A percentile compares a stretch with the other conserved stretches of the same genome.
These are phyloP conservation scores for Leptomonas pyrrhocoris DNA, from an alignment of 208 protist genomes.

Conservation along the genomic window DNA sequence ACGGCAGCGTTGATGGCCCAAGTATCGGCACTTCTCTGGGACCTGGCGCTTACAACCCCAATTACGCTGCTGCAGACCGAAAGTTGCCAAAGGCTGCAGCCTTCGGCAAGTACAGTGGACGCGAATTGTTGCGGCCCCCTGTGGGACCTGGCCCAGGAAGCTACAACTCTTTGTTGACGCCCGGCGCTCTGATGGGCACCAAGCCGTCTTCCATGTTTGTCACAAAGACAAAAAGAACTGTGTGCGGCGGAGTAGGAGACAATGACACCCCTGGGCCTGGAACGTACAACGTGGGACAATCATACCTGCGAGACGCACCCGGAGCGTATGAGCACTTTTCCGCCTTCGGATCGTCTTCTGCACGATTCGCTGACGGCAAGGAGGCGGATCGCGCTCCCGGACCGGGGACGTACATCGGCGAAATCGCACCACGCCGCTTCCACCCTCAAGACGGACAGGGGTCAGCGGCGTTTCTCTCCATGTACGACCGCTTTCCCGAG, in stretches of 20 bases:
- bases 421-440: slow-evolving; percentile 73
- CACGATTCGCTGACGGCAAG: slow-evolving; percentile 38
- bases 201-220: slow-evolving; percentile 88
- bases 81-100: slow-evolving; percentile 45
- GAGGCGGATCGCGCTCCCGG: slow-evolving; percentile 48
- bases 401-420: slow-evolving; percentile 75
- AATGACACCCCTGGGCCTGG: slow-evolving; percentile 72
- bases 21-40: slow-evolving; percentile 12
- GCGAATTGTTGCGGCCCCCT: slow-evolving; percentile 27
- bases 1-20: background rate
- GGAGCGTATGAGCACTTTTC: slow-evolving; percentile 43
- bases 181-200: slow-evolving; percentile 32
- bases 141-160: slow-evolving; percentile 72
- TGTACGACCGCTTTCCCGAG: slow-evolving; percentile 47
- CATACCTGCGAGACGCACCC: background rate
- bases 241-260: slow-evolving; percentile 14
- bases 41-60: slow-evolving; percentile 66
- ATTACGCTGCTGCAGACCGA: slow-evolving; percentile 43
- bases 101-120: slow-evolving; percentile 69
- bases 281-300: slow-evolving; percentile 50
- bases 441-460: slow-evolving; percentile 22
- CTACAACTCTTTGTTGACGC: slow-evolving; percentile 48
- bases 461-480: slow-evolving; percentile 62
- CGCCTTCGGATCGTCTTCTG: slow-evolving; percentile 67
- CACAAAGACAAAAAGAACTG: slow-evolving; percentile 56